Conservation (phyloP, 139 green algal genomes). For the Tetratostichococcus sp. region DNA sequence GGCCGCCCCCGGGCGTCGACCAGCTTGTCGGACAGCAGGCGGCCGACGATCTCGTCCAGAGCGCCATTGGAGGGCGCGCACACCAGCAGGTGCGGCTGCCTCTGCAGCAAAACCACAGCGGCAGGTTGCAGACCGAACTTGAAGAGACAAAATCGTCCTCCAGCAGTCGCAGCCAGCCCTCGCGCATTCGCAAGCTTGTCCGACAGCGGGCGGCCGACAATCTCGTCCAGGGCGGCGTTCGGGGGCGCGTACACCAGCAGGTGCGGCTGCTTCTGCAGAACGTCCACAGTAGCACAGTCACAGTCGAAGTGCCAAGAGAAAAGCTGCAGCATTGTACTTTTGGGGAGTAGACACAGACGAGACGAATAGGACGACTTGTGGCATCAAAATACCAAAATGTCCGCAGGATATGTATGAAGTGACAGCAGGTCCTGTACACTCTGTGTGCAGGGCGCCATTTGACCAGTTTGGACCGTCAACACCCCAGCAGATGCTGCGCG, state of each 20-base stretch:
- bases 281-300: slow-evolving; percentile 25
- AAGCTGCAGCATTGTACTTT: no score
- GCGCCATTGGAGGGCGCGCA: slow-evolving; percentile 91
- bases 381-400: no score
- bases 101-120: slow-evolving; percentile 22
- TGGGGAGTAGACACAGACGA: no score
- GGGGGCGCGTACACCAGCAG: slow-evolving; percentile 88
- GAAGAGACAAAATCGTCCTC: no score
- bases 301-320: no score
- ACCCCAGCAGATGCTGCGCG: no score
- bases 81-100: slow-evolving; percentile 70
- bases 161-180: no score
- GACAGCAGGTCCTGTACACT: no score
- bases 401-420: no score
- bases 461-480: no score
- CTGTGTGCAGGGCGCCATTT: no score
- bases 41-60: slow-evolving; percentile 84
- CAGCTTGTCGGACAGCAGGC: slow-evolving; percentile 48
- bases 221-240: slow-evolving; percentile 60
- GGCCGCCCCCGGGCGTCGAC: slow-evolving; percentile 53
- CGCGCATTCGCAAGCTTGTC: neutral
- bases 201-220: slow-evolving; percentile 37
- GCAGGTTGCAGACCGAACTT: slow-evolving; percentile 12
- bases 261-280: slow-evolving; percentile 41
- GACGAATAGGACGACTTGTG: no score